These are phyloP conservation scores for Urostyla sp. DNA, from an alignment of 73 alveolate species.

Conservation along the genomic window DNA sequence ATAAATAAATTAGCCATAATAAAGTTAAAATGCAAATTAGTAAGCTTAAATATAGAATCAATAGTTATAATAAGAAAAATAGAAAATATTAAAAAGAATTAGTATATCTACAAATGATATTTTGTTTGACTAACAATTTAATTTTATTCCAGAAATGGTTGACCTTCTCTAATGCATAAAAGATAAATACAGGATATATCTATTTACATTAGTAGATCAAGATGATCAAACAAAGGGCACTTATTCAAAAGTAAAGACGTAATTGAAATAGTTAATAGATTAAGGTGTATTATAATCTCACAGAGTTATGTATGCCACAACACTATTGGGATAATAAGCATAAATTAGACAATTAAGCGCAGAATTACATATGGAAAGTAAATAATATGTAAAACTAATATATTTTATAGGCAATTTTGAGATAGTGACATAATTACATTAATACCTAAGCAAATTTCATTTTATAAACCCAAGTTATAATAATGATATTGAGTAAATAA, in stretches of 20 bases:
- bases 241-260: not conserved
- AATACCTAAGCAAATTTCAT: conserved; percentile 4
- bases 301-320: conserved; percentile 32
- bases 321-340: conserved; percentile 22
- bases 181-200: conserved; percentile 35
- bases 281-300: conserved; percentile 15
- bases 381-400: too few species aligned
- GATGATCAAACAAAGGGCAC: conserved; percentile 4
- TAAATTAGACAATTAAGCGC: conserved; percentile 40
- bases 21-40: not conserved
- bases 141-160: conserved; percentile 14
- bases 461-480: not conserved
- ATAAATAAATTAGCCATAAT: not conserved
- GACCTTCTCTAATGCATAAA: conserved; percentile 18
- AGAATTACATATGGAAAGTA: conserved; percentile 34
- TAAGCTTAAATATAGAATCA: too few species aligned
- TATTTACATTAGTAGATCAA: conserved; percentile 11
- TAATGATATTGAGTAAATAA: not conserved
- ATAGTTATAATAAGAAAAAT: not conserved
- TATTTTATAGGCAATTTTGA: too few species aligned
- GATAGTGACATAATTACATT: not conserved
- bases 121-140: conserved; percentile 2
- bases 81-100: conserved; percentile 20
- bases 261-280: conserved; percentile 8
- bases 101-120: conserved; percentile 22